Percentiles rank a stretch among this genome's conserved stretches.
Evolutionary conservation across 1,284 basidiomycete species (phyloP).

Genomic region (Sanguinoderma infundibulare): DNA sequence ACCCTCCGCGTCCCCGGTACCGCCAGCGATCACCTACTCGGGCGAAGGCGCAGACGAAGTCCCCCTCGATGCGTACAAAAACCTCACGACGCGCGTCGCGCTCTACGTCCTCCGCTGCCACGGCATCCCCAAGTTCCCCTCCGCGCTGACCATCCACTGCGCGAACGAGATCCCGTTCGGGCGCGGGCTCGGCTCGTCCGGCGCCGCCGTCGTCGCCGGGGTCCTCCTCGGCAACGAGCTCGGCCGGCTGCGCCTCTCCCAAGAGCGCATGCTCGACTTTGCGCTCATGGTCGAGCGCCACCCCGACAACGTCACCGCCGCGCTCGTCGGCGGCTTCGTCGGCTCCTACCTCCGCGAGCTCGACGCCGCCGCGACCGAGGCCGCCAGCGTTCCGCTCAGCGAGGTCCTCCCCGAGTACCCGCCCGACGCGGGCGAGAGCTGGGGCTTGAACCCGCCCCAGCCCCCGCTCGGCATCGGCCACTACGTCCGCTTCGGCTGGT

Average conservation of each 20-base stretch:
- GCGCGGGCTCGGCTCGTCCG: constrained; percentile 95
- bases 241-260: constrained; percentile 74
- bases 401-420: constrained; percentile 99
- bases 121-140: constrained; percentile 75
- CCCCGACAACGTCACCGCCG: constrained; percentile 99
- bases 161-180: constrained; percentile 98
- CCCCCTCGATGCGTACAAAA: constrained; percentile 95
- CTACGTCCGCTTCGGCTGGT: constrained; percentile 92
- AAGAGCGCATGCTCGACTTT: constrained; percentile 87
- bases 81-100: constrained; percentile 96
- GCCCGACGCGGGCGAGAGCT: constrained; percentile 86
- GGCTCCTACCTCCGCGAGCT: constrained; percentile 95
- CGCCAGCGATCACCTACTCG: constrained; percentile 78
- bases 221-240: constrained; percentile 89
- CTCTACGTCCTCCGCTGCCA: constrained; percentile 96
- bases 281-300: constrained; percentile 99
- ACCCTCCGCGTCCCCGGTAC: constrained; percentile 38
- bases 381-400: constrained; percentile 90
- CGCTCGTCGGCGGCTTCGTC: constrained; percentile 97
- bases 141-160: constrained; percentile 73
- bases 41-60: constrained; percentile 93
- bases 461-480: constrained; percentile 95
- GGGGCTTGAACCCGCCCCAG: constrained; percentile 88
- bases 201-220: constrained; percentile 97
- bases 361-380: constrained; percentile 74